Percentiles rank a stretch among this genome's conserved stretches.
These are phyloP conservation scores for Penicillium coffeae DNA, from an alignment of 495 filamentous ascomycete species.

Conservation along the genomic window DNA sequence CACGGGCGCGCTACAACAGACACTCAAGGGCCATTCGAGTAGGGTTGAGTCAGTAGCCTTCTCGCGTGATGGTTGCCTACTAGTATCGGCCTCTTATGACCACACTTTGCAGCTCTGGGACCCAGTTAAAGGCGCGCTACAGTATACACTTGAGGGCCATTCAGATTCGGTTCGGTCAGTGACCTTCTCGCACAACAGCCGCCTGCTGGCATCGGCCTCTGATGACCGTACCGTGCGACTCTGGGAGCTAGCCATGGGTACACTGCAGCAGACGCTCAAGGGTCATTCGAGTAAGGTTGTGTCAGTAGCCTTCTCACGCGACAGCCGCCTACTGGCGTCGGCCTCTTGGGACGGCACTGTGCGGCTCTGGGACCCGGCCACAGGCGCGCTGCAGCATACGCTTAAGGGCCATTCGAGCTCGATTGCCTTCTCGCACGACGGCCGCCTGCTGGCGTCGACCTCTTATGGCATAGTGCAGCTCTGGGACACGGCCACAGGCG, in stretches of 20 bases:
- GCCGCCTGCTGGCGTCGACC: constrained; percentile 13
- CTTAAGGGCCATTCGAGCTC: constrained; percentile 17
- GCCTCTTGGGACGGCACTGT: no score
- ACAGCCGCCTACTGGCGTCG: no score
- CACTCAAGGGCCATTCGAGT: no score
- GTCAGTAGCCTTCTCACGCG: no score
- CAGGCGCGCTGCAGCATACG: constrained; percentile 5
- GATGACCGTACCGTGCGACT: no score
- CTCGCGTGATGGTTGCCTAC: no score
- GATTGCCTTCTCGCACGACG: constrained; percentile 19
- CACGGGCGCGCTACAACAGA: no score
- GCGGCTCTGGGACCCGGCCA: constrained; percentile 22
- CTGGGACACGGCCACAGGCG: constrained; percentile 22
- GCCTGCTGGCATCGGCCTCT: no score
- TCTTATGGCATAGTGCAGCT: constrained; percentile 19
- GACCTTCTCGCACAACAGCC: not conserved
- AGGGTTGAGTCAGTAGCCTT: no score
- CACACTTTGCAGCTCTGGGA: not conserved
- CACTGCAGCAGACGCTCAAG: no score
- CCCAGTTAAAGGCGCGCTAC: not conserved
- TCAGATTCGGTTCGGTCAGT: not conserved
- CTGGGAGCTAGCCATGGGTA: no score
- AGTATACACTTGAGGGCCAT: not conserved
- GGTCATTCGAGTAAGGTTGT: no score
- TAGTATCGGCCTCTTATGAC: not conserved